Evolutionary conservation across 1,284 basidiomycete genomes (phyloP), one percentile per base, ranked within the genome.

Genomic region (Puccinia polysora): DNA sequence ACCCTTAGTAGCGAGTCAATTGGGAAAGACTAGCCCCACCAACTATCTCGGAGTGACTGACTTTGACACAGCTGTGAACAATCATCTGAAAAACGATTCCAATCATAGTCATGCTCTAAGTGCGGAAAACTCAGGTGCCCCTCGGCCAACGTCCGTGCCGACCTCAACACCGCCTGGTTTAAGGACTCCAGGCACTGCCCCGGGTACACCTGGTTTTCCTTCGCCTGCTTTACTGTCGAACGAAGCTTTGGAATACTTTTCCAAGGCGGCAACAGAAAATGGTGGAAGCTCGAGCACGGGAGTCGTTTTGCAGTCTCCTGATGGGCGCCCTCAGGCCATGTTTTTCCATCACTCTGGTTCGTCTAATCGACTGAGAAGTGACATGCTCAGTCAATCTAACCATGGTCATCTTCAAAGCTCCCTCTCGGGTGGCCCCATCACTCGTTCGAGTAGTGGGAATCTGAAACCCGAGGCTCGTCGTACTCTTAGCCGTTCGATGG

Each of bases 221-320:
- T 69, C 67, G 5, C 67, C 67, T 6, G 67, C 67, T 4, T 38
- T 69, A 30, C 56, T 69, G 23, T 69, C 67, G 1, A 49, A 60
- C 56, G 67, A 69, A 60, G 67, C 67, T 30, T 49, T 69, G n/a
- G 67, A 69, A 58, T 69, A 69, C 45, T 69, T 69, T 40, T 69
- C 67, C n/a, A 69, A 60, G 52, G 67, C 67, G 14, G 67, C 67
- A 23, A 45, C 56, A 1, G 67, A 69, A 28, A 69, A 69, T 59
- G 67, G 67, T 40, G 67, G 67, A 7, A 59, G 55, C 25, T 59
- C 55, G 4, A 59, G 55, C 52, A 69, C 67, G 6, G 67, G 67
- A 18, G 67, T 69, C 3, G 67, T 69, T 18, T 52, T 69, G 10
- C 67, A 69, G 52, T 59, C 55, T 7, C 67, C 67, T 4, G 67